These are phyloP conservation scores for Trichosporon faecale DNA, from an alignment of 1,284 basidiomycete genomes.

Conservation along the genomic window DNA sequence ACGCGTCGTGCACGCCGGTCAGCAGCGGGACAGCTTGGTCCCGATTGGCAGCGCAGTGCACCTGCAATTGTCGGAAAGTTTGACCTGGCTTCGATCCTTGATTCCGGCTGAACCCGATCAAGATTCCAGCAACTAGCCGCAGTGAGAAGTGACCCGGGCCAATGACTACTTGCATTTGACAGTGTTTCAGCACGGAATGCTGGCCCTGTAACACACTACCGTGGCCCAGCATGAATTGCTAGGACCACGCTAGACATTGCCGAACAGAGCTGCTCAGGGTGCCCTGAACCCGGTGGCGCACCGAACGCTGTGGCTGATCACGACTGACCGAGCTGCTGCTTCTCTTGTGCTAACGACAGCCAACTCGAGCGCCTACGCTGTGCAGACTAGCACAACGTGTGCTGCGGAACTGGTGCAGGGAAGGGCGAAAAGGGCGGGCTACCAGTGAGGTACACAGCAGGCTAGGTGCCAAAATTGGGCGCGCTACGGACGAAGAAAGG, in stretches of 20 bases:
- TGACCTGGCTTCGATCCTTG: not conserved
- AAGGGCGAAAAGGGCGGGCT: not conserved
- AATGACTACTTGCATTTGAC: not conserved
- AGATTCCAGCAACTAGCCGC: not conserved
- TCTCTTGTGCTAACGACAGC: not conserved
- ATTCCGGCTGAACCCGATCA: not conserved
- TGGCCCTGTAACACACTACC: not conserved
- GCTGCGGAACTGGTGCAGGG: not conserved
- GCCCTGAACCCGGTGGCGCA: not conserved
- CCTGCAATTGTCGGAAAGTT: not conserved
- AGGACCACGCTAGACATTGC: not conserved
- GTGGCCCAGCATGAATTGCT: not conserved
- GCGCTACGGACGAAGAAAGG: no score
- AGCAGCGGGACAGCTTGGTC: not conserved
- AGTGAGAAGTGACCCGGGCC: not conserved
- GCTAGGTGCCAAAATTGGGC: no score
- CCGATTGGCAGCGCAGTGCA: not conserved
- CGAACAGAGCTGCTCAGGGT: not conserved
- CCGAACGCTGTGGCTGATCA: not conserved
- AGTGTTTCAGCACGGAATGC: not conserved
- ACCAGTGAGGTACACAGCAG: no score
- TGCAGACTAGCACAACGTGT: not conserved
- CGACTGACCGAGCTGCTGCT: not conserved
- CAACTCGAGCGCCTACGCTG: not conserved
- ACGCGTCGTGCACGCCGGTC: not conserved